A percentile compares a stretch with the other conserved stretches of the same genome.
phyloP scores from a whole-genome alignment of 805 yeast genomes.

The Hanseniaspora guilliermondii region DNA sequence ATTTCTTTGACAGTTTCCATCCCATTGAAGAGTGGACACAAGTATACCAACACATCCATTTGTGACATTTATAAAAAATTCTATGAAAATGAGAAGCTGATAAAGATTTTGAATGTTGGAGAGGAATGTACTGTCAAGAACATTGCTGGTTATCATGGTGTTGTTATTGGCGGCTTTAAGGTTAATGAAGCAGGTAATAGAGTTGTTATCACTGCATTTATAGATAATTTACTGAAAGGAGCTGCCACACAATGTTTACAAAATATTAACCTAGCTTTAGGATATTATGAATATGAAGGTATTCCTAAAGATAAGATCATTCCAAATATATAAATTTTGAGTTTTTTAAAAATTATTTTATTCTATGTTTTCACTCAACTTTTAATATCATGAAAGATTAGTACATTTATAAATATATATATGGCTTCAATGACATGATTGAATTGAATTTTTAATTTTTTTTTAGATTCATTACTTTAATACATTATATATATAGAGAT shows the following conservation, averaged over 20 bases:
- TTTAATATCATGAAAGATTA: too few relatives aligned
- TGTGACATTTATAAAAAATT: slow-evolving; percentile 67
- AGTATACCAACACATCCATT: slow-evolving; percentile 73
- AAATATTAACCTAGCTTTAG: slow-evolving; percentile 80
- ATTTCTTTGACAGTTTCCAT: slow-evolving; percentile 83
- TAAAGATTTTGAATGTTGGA: slow-evolving; percentile 54
- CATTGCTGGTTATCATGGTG: slow-evolving; percentile 88
- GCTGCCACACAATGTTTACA: slow-evolving; percentile 98
- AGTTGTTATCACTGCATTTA: slow-evolving; percentile 87
- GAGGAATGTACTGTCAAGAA: slow-evolving; percentile 81
- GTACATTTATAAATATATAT: background rate
- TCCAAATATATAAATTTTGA: slow-evolving; percentile 29
- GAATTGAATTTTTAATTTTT: background rate
- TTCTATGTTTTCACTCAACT: too few relatives aligned
- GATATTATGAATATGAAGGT: slow-evolving; percentile 89
- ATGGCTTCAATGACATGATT: too few relatives aligned
- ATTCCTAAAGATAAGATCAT: slow-evolving; percentile 62
- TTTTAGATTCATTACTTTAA: background rate
- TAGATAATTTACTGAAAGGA: slow-evolving; percentile 91
- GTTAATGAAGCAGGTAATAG: slow-evolving; percentile 80
- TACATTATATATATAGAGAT: background rate
- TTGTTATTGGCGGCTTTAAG: slow-evolving; percentile 89
- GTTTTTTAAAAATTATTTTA: background rate
- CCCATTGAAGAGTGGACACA: slow-evolving; percentile 57
- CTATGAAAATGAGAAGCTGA: slow-evolving; percentile 74